phyloP scores from a whole-genome alignment of 257 asterid species.

The Prunella vulgaris region DNA sequence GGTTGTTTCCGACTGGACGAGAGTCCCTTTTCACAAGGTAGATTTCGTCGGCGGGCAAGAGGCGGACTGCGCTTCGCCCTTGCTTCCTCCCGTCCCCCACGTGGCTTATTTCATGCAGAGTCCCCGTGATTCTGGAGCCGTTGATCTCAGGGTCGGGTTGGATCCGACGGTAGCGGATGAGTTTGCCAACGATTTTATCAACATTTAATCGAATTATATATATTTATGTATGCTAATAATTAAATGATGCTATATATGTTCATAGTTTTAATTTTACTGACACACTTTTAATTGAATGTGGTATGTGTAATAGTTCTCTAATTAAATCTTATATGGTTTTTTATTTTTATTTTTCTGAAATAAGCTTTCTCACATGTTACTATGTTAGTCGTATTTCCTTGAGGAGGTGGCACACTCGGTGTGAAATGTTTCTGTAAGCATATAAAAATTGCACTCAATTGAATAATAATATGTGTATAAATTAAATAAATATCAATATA shows the following conservation, averaged over 20 bases:
- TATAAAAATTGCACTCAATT: too few relatives aligned
- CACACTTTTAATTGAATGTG: too few relatives aligned
- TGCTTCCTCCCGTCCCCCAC: constrained; percentile 25
- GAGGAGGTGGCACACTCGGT: too few relatives aligned
- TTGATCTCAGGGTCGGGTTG: constrained; percentile 26
- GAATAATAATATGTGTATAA: too few relatives aligned
- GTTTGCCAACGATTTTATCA: constrained; percentile 15
- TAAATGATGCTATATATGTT: not conserved
- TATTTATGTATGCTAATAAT: not conserved
- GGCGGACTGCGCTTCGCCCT: constrained; percentile 19
- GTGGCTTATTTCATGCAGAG: constrained; percentile 27
- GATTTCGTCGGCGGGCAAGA: constrained; percentile 20
- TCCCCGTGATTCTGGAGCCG: constrained; percentile 1
- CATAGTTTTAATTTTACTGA: too few relatives aligned
- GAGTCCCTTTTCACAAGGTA: constrained; percentile 22
- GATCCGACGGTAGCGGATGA: not conserved
- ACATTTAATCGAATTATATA: not conserved
- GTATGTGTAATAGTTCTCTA: too few relatives aligned
- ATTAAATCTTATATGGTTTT: too few relatives aligned
- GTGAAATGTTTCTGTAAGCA: too few relatives aligned
- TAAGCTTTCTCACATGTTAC: too few relatives aligned
- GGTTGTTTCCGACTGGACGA: constrained; percentile 30
- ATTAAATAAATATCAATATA: too few relatives aligned
- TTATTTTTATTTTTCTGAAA: too few relatives aligned
- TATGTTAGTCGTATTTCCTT: too few relatives aligned